Evolutionary conservation across 371 early-diverging fungal genomes (phyloP).

Genomic region (Batkoa obscura): DNA sequence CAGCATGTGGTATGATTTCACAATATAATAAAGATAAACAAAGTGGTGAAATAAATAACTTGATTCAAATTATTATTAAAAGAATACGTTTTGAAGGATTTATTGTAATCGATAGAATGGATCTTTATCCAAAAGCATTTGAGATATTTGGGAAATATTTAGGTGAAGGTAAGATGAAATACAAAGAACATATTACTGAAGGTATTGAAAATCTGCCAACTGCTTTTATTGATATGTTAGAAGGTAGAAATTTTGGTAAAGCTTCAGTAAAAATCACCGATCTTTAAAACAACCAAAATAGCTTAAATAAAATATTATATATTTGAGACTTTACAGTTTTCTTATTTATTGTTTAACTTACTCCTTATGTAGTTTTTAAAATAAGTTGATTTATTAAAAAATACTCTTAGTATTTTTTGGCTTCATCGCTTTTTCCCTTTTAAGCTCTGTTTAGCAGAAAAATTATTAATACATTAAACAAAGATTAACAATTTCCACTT

Average conservation of each 20-base stretch:
- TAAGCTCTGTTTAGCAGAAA: no score
- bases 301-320: no score
- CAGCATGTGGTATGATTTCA: constrained; percentile 36
- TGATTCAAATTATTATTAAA: constrained; percentile 21
- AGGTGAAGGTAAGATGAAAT: constrained; percentile 21
- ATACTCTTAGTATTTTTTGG: no score
- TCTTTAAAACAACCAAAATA: no score
- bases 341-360: no score
- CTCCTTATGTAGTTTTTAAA: no score
- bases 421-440: no score
- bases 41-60: constrained; percentile 23
- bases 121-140: constrained; percentile 18
- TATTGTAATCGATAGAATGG: constrained; percentile 21
- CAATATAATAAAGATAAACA: constrained; percentile 32
- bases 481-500: no score
- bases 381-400: no score
- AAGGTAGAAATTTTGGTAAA: constrained; percentile 52
- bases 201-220: constrained; percentile 39
- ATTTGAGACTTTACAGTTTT: no score
- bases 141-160: constrained; percentile 21
- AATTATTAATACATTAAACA: no score
- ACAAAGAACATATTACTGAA: constrained; percentile 24
- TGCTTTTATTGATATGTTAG: constrained; percentile 33
- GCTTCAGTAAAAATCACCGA: background rate
- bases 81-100: constrained; percentile 32